Base-by-base conservation (phyloP, 495 filamentous ascomycete genomes). In the Xylaria curta region DNA sequence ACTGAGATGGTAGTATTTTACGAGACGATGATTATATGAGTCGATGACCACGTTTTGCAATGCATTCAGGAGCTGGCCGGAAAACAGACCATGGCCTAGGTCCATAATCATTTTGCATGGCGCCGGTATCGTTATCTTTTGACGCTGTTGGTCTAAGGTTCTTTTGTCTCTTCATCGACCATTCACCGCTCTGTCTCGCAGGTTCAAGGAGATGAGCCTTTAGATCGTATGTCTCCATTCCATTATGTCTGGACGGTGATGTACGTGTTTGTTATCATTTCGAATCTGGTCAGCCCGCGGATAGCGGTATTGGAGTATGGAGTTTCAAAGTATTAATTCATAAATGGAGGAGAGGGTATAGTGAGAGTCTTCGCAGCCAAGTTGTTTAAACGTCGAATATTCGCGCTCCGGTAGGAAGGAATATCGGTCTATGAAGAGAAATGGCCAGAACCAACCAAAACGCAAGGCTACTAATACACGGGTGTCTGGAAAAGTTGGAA, bases 21-120 rank as follows among this genome's bases (percentile, higher is more conserved):
- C 53, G 69, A 71, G 69, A 60, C 61, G 61, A 71, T 51, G 62
- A 71, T 66, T 66, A 59, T 51, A 71, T 31, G 69, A 71, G 38
- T 66, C 68, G 38, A 70, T 44, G 68, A 64, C 60, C 47, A 70
- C 36, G 68, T 71, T 71, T 53, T 71, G 62, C 69, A 60, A 71
- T 66, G 62, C 61, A 66, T 71, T 66, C 51, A 56, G 42, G 69
- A 64, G 26, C 69, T 33, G 40, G 59, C 69, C 42, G 69, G 62
- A 53, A 59, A 47, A 36, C 60, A 44, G 44, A 44, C 15, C 38
- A 38, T 40, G 69, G 69, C 51, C 40, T 40, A 47, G 36, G 33
- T 60, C 42, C 15, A 71, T 66, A 59, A 71, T 66, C 40, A 66
- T 46, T 66, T 40, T 71, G 69, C 69, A 71, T 66, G 24, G 69